Conservation (phyloP, 371 early-diverging fungal species). For the Rhizopus delemar region DNA sequence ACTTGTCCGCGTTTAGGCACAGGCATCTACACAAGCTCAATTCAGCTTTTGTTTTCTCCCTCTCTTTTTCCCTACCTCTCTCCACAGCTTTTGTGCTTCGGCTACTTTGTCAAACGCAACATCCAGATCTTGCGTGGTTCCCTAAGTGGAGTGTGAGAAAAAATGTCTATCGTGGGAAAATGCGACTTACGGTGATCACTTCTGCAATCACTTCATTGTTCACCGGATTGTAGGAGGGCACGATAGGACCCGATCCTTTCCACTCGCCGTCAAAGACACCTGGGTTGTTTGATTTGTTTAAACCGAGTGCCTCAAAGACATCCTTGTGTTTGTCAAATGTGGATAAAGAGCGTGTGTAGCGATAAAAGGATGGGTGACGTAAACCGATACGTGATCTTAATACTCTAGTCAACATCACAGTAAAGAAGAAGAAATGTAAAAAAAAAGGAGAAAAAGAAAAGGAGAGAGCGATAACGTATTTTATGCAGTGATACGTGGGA, state of each 20-base stretch:
- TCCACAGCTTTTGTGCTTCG: conserved; percentile 71
- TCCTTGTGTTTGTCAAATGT: conserved; percentile 46
- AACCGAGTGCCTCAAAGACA: conserved; percentile 70
- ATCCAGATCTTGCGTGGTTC: conserved; percentile 44
- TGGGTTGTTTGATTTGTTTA: conserved; percentile 67
- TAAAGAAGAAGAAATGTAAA: no score
- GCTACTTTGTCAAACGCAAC: conserved; percentile 59
- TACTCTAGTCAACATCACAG: no score
- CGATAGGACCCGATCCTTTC: conserved; percentile 78
- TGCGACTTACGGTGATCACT: conserved; percentile 68
- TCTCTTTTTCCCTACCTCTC: conserved; percentile 48
- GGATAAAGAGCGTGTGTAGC: conserved; percentile 30
- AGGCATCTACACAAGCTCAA: conserved; percentile 61
- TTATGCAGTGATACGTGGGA: no score
- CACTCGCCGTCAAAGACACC: conserved; percentile 93
- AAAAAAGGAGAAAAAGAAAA: no score
- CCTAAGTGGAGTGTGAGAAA: conserved; percentile 27
- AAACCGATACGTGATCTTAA: no score
- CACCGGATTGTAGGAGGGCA: conserved; percentile 83
- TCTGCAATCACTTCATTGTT: conserved; percentile 86
- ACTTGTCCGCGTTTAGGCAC: conserved; percentile 93
- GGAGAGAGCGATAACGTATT: no score
- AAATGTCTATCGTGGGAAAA: conserved; percentile 11
- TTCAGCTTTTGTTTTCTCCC: neutral
- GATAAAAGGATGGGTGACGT: neutral